Percentiles rank a stretch among this genome's conserved stretches.
These are phyloP conservation scores for Cadophora luteo-olivacea DNA, from an alignment of 2,329 filamentous ascomycete species.

Conservation along the genomic window DNA sequence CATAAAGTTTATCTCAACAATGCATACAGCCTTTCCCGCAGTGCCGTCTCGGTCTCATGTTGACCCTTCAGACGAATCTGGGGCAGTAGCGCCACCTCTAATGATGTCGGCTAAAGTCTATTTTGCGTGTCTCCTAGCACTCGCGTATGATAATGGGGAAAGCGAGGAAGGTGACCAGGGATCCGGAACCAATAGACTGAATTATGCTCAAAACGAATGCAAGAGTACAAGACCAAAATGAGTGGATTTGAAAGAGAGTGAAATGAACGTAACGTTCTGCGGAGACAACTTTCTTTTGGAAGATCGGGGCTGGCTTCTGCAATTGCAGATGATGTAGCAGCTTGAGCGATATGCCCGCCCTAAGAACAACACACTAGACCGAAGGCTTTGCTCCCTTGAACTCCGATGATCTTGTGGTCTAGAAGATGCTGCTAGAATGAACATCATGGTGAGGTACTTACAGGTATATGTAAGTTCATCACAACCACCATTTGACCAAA, in stretches of 20 bases:
- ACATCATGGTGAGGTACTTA: background rate
- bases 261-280: no score
- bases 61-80: conserved; percentile 23
- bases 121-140: background rate
- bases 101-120: background rate
- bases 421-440: background rate
- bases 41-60: conserved; percentile 15
- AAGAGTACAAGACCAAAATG: no score
- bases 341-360: no score
- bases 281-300: no score
- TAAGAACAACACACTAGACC: no score
- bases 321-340: no score
- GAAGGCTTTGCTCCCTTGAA: background rate
- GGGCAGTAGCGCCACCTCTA: conserved; percentile 16
- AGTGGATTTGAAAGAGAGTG: no score
- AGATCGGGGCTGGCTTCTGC: no score
- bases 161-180: no score
- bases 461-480: background rate
- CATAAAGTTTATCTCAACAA: background rate
- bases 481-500: background rate
- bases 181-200: no score
- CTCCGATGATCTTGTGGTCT: background rate
- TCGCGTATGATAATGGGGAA: background rate
- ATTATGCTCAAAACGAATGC: no score
- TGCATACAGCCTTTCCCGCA: conserved; percentile 5